These are phyloP conservation scores for Mycena polygramma DNA, from an alignment of 768 basidiomycete species.

Conservation along the genomic window DNA sequence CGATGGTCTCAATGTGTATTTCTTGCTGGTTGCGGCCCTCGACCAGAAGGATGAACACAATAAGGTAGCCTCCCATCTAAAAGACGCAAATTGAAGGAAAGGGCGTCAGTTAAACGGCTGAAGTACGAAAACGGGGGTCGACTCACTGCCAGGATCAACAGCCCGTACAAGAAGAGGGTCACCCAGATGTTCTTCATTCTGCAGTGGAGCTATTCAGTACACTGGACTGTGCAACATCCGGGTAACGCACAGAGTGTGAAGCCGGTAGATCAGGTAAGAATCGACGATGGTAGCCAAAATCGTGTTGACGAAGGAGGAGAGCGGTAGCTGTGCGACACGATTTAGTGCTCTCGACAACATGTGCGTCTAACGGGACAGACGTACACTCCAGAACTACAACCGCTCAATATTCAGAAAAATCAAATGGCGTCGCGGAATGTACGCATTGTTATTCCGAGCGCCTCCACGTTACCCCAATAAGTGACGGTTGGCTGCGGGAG, in stretches of 20 bases:
- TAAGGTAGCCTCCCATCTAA: background rate
- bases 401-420: background rate
- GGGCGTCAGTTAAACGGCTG: no score
- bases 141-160: conserved; percentile 1
- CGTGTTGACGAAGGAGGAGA: conserved; percentile 7
- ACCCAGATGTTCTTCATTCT: background rate
- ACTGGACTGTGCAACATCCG: background rate
- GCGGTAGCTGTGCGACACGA: background rate
- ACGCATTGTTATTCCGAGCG: background rate
- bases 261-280: background rate
- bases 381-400: conserved; percentile 9
- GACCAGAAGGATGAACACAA: no score
- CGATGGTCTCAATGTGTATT: no score
- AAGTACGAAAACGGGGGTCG: no score
- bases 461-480: conserved; percentile 9
- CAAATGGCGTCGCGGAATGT: background rate
- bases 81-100: background rate
- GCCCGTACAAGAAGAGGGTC: background rate
- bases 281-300: conserved; percentile 13
- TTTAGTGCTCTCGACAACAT: no score
- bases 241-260: conserved; percentile 5
- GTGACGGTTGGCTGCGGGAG: background rate
- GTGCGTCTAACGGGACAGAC: background rate
- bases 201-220: background rate
- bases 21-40: no score